These are phyloP conservation scores for Purshia tridentata DNA, from an alignment of 306 rosid species.

Conservation along the genomic window DNA sequence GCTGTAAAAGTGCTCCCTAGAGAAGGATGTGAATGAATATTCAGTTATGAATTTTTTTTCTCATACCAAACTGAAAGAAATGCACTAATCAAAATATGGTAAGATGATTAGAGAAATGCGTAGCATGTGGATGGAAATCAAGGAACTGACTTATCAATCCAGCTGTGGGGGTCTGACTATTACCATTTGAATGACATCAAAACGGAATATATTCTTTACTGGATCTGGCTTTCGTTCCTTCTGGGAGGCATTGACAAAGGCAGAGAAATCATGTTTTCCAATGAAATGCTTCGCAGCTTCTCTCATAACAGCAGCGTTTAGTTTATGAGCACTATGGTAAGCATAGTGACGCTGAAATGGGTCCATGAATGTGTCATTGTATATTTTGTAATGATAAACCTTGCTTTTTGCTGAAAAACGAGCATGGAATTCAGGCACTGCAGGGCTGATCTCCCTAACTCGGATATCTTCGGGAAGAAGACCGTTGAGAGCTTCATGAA, in stretches of 20 bases:
- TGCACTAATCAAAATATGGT: neutral
- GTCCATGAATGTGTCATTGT: constrained; percentile 74
- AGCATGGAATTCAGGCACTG: constrained; percentile 76
- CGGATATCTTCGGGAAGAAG: constrained; percentile 88
- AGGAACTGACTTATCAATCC: constrained; percentile 6
- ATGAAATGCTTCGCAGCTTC: constrained; percentile 76
- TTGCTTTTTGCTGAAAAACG: constrained; percentile 85
- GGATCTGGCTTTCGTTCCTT: constrained; percentile 67
- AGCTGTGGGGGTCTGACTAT: constrained; percentile 8
- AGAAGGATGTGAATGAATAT: constrained; percentile 4
- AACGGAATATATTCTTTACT: constrained; percentile 65
- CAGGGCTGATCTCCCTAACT: constrained; percentile 81
- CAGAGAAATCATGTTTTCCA: constrained; percentile 88
- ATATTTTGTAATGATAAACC: constrained; percentile 89
- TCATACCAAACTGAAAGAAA: neutral
- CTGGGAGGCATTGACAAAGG: constrained; percentile 78
- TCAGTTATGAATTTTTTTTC: neutral
- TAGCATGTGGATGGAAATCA: neutral
- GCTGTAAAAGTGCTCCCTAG: constrained; percentile 51
- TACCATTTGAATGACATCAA: constrained; percentile 74
- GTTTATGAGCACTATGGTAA: constrained; percentile 69
- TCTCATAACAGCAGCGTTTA: constrained; percentile 64
- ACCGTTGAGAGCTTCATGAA: constrained; percentile 81
- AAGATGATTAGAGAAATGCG: neutral
- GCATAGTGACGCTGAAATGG: constrained; percentile 78